Conservation (phyloP, 371 early-diverging fungal genomes). For the Rhizopus sp. region DNA sequence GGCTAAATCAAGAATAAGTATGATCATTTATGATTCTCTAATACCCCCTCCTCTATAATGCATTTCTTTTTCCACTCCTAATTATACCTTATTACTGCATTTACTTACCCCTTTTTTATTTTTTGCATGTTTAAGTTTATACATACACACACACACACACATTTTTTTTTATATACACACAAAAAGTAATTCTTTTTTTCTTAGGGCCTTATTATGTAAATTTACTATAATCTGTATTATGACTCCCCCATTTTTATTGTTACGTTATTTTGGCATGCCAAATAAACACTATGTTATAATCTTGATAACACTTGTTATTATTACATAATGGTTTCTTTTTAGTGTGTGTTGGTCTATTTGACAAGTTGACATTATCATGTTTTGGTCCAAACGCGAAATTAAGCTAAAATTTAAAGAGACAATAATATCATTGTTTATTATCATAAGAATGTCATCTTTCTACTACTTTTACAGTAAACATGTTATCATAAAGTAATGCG, state of each 20-base stretch:
- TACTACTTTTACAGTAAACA: too few relatives aligned
- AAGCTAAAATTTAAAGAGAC: neutral
- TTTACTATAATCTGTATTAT: neutral
- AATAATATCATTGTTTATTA: too few relatives aligned
- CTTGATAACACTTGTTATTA: too few relatives aligned
- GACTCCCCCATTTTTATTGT: neutral
- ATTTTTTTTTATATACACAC: conserved; percentile 7
- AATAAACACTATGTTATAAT: neutral
- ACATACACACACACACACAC: neutral
- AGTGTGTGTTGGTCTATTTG: neutral
- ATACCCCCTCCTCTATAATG: neutral
- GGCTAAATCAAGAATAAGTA: conserved; percentile 38
- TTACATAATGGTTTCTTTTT: neutral
- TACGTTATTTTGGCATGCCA: conserved; percentile 7
- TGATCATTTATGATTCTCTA: neutral
- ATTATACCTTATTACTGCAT: neutral
- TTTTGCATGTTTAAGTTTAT: conserved; percentile 2
- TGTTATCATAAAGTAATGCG: too few relatives aligned
- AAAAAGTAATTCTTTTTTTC: neutral
- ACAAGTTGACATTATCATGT: neutral
- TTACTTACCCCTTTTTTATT: neutral
- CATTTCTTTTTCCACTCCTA: neutral
- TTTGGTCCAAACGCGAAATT: neutral
- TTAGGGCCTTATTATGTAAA: neutral
- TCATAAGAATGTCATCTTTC: too few relatives aligned